These are phyloP conservation scores for Penicillium thymicola DNA, from an alignment of 2,329 filamentous ascomycete species.

Conservation along the genomic window DNA sequence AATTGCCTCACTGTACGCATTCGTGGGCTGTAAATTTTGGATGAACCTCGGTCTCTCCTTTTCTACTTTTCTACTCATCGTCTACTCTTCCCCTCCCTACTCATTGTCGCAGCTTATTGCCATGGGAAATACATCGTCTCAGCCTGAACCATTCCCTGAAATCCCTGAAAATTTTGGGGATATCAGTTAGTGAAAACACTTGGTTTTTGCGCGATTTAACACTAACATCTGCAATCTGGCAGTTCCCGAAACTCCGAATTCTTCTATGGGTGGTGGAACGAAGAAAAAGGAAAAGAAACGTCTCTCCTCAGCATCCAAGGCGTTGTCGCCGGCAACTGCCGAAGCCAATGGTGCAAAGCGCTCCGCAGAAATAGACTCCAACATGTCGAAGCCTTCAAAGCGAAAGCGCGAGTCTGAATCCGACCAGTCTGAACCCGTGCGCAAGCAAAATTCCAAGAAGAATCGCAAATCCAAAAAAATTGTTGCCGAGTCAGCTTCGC, in stretches of 20 bases:
- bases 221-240: not conserved
- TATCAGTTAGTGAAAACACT: not conserved
- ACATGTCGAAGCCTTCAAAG: slow-evolving; percentile 21
- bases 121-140: slow-evolving; percentile 5
- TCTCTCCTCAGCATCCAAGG: not conserved
- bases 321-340: not conserved
- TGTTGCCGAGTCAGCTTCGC: not conserved
- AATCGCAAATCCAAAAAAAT: not conserved
- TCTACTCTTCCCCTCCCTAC: not conserved
- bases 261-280: not conserved
- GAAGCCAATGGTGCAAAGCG: not conserved
- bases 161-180: not conserved
- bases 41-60: not conserved
- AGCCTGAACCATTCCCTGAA: not conserved
- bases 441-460: slow-evolving; percentile 6
- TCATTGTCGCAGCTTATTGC: not conserved
- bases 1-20: not conserved
- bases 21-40: slow-evolving; percentile 2
- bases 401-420: slow-evolving; percentile 26
- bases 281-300: slow-evolving; percentile 12
- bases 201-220: no score
- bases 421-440: slow-evolving; percentile 11
- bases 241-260: slow-evolving; percentile 7
- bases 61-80: not conserved
- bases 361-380: not conserved